phyloP scores from a whole-genome alignment of 371 early-diverging fungal species.

The Apophysomyces trapeziformis region DNA sequence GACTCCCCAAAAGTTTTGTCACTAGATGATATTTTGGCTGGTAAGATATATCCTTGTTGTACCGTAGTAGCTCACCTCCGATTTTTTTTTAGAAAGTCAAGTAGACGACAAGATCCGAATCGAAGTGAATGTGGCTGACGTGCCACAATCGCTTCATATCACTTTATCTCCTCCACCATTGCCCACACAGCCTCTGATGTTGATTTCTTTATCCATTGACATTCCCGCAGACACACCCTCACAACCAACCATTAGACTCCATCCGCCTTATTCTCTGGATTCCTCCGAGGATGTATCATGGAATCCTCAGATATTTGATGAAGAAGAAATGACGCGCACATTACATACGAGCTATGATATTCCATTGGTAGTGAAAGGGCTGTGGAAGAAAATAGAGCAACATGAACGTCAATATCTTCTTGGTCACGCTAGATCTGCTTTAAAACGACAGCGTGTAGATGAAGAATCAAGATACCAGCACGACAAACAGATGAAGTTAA shows the following conservation, averaged over 20 bases:
- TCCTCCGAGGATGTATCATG: slow-evolving; percentile 25
- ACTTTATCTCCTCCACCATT: slow-evolving; percentile 39
- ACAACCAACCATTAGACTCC: slow-evolving; percentile 31
- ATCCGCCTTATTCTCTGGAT: slow-evolving; percentile 24
- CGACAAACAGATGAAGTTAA: slow-evolving; percentile 17
- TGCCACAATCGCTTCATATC: slow-evolving; percentile 39
- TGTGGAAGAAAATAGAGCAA: slow-evolving; percentile 39
- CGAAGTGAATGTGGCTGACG: slow-evolving; percentile 37
- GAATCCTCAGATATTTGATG: slow-evolving; percentile 43
- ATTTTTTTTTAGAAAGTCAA: slow-evolving; percentile 21
- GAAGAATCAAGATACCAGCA: slow-evolving; percentile 2
- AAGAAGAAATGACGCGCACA: slow-evolving; percentile 37
- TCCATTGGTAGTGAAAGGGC: slow-evolving; percentile 33
- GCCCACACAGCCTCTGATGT: slow-evolving; percentile 21
- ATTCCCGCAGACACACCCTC: slow-evolving; percentile 39
- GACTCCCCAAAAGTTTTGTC: slow-evolving; percentile 17
- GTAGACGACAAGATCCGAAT: slow-evolving; percentile 25
- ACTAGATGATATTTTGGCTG: slow-evolving; percentile 37
- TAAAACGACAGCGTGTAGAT: slow-evolving; percentile 14
- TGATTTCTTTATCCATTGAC: slow-evolving; percentile 42
- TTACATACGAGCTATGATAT: slow-evolving; percentile 34
- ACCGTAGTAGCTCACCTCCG: not conserved
- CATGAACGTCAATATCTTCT: slow-evolving; percentile 11
- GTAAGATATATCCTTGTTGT: slow-evolving; percentile 18
- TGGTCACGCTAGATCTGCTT: not conserved